Evolutionary conservation across 2,329 filamentous ascomycete species (phyloP), one percentile per base, ranked within the genome.

Genomic region (Xylaria arbuscula): DNA sequence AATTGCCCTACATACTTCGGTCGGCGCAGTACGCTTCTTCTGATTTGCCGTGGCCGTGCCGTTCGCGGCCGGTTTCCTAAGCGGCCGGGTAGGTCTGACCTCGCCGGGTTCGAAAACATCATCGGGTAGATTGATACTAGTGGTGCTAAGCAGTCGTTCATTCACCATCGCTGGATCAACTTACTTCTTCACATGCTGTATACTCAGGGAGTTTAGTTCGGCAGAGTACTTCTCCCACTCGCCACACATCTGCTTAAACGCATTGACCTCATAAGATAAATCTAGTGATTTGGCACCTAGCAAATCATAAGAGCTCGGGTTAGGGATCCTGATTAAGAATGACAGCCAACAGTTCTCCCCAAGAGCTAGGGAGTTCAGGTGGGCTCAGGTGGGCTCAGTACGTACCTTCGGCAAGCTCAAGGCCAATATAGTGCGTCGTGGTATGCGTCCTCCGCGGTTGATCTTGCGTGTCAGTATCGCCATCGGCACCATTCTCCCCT

Each of bases 361-460:
- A 45, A 50, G 61, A 50, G 42, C 36, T 55, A 36, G 34, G 50
- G 28, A 48, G 56, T 5, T 19, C 17, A 42, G 59, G 42, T 22
- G 38, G 54, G 55, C 19, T 19, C 17, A 42, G 59, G 42, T 22
- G 38, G 54, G 55, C 19, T 62, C 54, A 53, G 54, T 53, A 83
- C 88, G 78, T 86, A 93, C 93, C 91, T 83, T 90, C 87, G 45
- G 86, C 86, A 64, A 98, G 82, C 74, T 95, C 92, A 56, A 98
- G 85, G 42, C 96, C 96, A 76, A 99, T 93, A 78, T 98, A 99
- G 79, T 94, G 95, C 1, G 94, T 98, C 28, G 93, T 94, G 0
- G 95, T 98, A 78, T 93, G 97, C 34, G 98, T 83, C 64, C 85
- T 83, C 51, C 79, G 72, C 50, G 76, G 73, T 38, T 71, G 60